phyloP scores from a whole-genome alignment of 148 eudicot species.

The Gaultheria prostrata region DNA sequence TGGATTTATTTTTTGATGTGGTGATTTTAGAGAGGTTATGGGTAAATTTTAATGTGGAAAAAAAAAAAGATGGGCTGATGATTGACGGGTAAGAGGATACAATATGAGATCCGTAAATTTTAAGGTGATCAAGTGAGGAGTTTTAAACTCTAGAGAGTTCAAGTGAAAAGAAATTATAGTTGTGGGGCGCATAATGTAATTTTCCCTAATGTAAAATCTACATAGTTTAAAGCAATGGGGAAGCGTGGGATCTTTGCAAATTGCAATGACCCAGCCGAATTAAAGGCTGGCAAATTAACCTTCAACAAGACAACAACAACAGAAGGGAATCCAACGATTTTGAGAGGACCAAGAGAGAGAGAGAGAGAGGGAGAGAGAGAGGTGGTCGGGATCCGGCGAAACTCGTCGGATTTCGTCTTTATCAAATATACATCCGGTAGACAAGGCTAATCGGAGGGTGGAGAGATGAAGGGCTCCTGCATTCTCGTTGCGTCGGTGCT shows the following conservation, averaged over 20 bases:
- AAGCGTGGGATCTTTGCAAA: neutral
- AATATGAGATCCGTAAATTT: too few species aligned
- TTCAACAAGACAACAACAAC: neutral
- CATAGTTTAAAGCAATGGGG: neutral
- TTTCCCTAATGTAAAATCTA: too few species aligned
- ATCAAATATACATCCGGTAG: neutral
- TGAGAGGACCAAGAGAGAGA: neutral
- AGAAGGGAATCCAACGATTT: neutral
- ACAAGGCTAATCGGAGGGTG: neutral
- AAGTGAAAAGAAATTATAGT: too few species aligned
- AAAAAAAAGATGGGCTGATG: too few species aligned
- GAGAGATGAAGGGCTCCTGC: constrained; percentile 31
- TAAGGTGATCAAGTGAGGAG: too few species aligned
- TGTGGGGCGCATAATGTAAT: too few species aligned
- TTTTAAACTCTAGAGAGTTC: too few species aligned
- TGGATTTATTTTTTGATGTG: too few species aligned
- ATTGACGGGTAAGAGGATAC: too few species aligned
- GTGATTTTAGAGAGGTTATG: too few species aligned
- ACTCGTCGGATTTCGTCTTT: constrained; percentile 23
- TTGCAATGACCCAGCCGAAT: neutral
- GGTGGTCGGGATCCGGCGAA: constrained; percentile 20
- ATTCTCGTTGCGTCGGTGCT: constrained; percentile 34
- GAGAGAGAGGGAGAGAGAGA: neutral
- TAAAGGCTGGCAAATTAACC: neutral
- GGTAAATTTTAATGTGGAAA: too few species aligned